Base-by-base conservation (phyloP, 495 filamentous ascomycete species). In the Podospora australis region DNA sequence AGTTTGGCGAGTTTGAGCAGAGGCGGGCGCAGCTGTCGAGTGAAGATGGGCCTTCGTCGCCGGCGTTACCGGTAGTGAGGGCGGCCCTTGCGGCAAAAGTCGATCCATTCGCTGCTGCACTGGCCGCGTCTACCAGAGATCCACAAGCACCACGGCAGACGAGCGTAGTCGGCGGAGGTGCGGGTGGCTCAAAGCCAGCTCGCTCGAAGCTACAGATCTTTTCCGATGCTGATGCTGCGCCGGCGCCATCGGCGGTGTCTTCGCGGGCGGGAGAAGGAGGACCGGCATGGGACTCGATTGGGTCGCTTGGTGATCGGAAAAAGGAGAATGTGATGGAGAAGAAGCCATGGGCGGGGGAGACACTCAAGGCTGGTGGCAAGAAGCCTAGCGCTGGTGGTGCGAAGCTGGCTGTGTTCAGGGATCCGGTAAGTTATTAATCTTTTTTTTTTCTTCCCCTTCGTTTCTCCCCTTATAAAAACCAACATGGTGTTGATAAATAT, bases 371-470 rank as follows among this genome's bases (percentile, higher is more conserved):
- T 14, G 86, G 85, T 14, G 92, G 87, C 59, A 89, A 86, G 63
- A 78, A 83, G 58, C 32, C 32, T 17, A 36, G 32, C 19, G 79
- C 69, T 48, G 83, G 79, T 38, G 75, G 73, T 25, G 75, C 86
- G 41, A 98, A 96, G 72, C 80, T 98, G 80, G 71, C 83, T 58
- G 78, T 97, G 16, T 98, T 96, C 76, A 89, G 89, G 72, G 92
- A 98, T 75, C 78, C 86, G 86, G 92, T 97, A 82, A 81, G 90
- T 79, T 44, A 20, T 6, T 36, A 16, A n/a, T n/a, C 13, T 16
- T 36, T 52, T 53, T 54, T 58, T 53, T 48, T 54, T 48, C 56
- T 53, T 48, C 30, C 22, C 51, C 48, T 49, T 50, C 55, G 39
- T 60, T 59, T 46, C 60, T 17, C 56, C n/a, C n/a, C n/a, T n/a